phyloP scores from a whole-genome alignment of 208 protist species.

The Acanthamoeba triangularis region DNA sequence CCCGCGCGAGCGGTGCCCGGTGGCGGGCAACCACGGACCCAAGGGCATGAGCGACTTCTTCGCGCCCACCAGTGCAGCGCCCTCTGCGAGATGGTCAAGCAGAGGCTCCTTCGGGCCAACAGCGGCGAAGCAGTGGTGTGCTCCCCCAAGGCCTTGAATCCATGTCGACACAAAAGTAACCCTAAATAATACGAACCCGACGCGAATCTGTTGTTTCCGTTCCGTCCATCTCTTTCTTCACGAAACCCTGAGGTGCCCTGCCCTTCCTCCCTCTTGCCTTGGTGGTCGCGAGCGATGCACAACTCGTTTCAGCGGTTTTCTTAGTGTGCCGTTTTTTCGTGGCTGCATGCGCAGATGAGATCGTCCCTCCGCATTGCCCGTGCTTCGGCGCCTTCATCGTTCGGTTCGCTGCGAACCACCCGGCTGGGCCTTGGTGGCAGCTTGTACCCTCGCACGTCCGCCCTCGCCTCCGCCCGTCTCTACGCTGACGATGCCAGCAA shows the following conservation, averaged over 20 bases:
- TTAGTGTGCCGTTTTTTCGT: no score
- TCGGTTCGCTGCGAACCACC: not conserved
- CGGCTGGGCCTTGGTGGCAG: not conserved
- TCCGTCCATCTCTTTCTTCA: no score
- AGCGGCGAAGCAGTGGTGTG: no score
- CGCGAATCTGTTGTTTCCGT: no score
- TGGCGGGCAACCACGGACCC: not conserved
- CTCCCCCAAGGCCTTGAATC: no score
- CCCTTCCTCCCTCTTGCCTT: no score
- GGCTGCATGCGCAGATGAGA: not conserved
- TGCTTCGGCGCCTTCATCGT: not conserved
- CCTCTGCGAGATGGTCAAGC: not conserved
- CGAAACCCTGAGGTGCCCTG: no score
- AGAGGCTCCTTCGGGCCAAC: not conserved
- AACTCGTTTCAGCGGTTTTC: no score
- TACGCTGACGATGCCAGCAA: not conserved
- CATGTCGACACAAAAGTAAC: no score
- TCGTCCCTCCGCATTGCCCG: constrained; percentile 11
- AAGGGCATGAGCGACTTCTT: not conserved
- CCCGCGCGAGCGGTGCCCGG: constrained; percentile 89
- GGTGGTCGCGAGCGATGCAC: no score
- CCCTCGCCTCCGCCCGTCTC: not conserved
- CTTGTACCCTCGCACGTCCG: not conserved
- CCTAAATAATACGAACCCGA: no score
- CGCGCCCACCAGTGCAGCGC: not conserved